These are phyloP conservation scores for Gastrolobium villosum DNA, from an alignment of 306 rosid species.

Conservation along the genomic window DNA sequence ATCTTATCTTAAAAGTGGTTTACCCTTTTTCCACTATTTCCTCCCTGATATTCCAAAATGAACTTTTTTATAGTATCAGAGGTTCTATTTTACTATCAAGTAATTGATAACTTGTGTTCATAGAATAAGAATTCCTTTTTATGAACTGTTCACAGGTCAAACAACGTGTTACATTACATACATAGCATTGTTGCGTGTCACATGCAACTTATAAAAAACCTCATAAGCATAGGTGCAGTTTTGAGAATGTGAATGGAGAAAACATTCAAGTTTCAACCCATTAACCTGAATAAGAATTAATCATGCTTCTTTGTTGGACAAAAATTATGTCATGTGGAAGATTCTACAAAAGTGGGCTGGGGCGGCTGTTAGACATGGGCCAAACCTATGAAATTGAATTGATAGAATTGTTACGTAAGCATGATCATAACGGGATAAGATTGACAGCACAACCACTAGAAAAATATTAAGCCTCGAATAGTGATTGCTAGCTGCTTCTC, in stretches of 20 bases:
- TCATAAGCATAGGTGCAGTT: slow-evolving; percentile 3
- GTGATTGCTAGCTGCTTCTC: slow-evolving; percentile 41
- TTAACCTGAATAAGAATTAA: slow-evolving; percentile 34
- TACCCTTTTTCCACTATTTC: slow-evolving; percentile 28
- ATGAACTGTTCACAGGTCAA: slow-evolving; percentile 28
- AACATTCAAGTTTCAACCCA: not conserved
- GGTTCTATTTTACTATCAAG: not conserved
- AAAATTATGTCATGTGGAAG: slow-evolving; percentile 31
- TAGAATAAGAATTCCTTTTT: not conserved
- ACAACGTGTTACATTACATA: not conserved
- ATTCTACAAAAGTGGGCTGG: slow-evolving; percentile 31
- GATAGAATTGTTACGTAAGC: slow-evolving; percentile 49
- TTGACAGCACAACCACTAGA: slow-evolving; percentile 39
- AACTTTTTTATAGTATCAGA: slow-evolving; percentile 20
- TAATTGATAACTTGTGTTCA: not conserved
- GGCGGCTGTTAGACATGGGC: slow-evolving; percentile 57
- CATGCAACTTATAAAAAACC: slow-evolving; percentile 27
- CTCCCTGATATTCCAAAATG: not conserved
- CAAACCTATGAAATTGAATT: slow-evolving; percentile 33
- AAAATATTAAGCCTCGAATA: slow-evolving; percentile 6
- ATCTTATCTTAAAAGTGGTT: slow-evolving; percentile 42
- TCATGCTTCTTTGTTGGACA: slow-evolving; percentile 24
- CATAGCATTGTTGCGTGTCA: slow-evolving; percentile 33
- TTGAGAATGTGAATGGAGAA: slow-evolving; percentile 38
- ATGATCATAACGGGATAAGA: slow-evolving; percentile 49